Evolutionary conservation across 306 rosid genomes (phyloP).

Genomic region (Corylus heterophylla): DNA sequence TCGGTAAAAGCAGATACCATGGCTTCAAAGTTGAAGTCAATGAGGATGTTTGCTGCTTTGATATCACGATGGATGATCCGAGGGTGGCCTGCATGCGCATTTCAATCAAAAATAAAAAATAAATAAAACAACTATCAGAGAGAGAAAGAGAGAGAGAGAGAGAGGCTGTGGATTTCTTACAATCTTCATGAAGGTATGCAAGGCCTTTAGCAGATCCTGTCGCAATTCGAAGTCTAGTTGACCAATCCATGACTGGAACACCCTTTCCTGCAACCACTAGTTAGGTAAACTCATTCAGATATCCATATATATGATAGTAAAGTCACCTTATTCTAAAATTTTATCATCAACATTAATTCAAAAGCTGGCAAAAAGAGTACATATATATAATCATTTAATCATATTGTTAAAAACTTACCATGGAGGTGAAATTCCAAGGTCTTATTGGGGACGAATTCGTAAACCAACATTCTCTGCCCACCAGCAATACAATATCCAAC

Average conservation of each 20-base stretch:
- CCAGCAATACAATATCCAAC: slow-evolving; percentile 75
- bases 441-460: slow-evolving; percentile 63
- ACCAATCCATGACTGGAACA: slow-evolving; percentile 73
- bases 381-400: too few relatives aligned
- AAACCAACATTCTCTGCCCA: slow-evolving; percentile 79
- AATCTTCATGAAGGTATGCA: slow-evolving; percentile 86
- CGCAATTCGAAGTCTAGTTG: slow-evolving; percentile 68
- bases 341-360: too few relatives aligned
- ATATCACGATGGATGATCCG: slow-evolving; percentile 88
- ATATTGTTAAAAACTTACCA: slow-evolving; percentile 29
- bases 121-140: neutral
- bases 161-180: slow-evolving; percentile 46
- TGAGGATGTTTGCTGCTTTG: slow-evolving; percentile 78
- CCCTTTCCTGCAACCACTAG: slow-evolving; percentile 50
- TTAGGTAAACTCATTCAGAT: neutral
- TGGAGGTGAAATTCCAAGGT: slow-evolving; percentile 70
- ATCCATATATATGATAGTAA: neutral
- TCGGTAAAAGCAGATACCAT: slow-evolving; percentile 44
- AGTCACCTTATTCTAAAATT: too few relatives aligned
- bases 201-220: slow-evolving; percentile 85
- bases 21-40: slow-evolving; percentile 80
- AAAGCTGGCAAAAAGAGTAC: too few relatives aligned
- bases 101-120: neutral
- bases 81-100: slow-evolving; percentile 65
- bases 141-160: neutral